A percentile compares a stretch with the other conserved stretches of the same genome.
Conservation (phyloP, 768 basidiomycete genomes). For the Trametes cubensis region DNA sequence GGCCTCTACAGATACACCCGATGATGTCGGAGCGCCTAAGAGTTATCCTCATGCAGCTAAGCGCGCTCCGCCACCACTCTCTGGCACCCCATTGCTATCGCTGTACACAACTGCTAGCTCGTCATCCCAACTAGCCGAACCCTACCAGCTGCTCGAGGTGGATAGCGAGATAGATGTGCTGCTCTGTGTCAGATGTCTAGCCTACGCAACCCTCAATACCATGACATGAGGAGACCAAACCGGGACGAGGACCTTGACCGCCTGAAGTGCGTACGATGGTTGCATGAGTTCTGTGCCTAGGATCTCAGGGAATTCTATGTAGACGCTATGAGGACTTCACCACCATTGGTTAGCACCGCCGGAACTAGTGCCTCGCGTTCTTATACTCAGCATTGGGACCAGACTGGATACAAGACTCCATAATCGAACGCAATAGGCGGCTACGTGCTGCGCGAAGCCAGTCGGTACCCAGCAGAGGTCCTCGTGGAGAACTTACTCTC, state of each 20-base stretch:
- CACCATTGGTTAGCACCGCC: conserved; percentile 69
- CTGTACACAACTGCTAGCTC: no score
- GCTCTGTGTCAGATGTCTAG: conserved; percentile 14
- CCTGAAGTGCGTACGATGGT: conserved; percentile 27
- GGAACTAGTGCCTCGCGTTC: conserved; percentile 18
- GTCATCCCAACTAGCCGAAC: no score
- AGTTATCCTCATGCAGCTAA: no score
- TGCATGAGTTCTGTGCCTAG: conserved; percentile 26
- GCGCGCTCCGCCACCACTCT: no score
- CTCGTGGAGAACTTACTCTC: conserved; percentile 53
- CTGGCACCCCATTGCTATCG: no score
- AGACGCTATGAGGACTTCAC: conserved; percentile 96
- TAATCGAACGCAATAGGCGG: conserved; percentile 82
- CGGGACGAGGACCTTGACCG: conserved; percentile 29
- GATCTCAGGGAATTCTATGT: neutral
- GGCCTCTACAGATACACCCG: no score
- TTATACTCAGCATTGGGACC: conserved; percentile 14
- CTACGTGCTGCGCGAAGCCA: conserved; percentile 58
- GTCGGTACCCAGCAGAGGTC: conserved; percentile 46
- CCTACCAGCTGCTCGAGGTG: neutral
- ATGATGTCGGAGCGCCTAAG: no score
- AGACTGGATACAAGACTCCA: conserved; percentile 99
- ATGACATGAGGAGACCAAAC: conserved; percentile 15
- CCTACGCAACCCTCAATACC: conserved; percentile 15
- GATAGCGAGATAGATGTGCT: neutral